These are phyloP conservation scores for Bolboschoenus planiculmis DNA, from an alignment of 176 grass and related monocot species.

Conservation along the genomic window DNA sequence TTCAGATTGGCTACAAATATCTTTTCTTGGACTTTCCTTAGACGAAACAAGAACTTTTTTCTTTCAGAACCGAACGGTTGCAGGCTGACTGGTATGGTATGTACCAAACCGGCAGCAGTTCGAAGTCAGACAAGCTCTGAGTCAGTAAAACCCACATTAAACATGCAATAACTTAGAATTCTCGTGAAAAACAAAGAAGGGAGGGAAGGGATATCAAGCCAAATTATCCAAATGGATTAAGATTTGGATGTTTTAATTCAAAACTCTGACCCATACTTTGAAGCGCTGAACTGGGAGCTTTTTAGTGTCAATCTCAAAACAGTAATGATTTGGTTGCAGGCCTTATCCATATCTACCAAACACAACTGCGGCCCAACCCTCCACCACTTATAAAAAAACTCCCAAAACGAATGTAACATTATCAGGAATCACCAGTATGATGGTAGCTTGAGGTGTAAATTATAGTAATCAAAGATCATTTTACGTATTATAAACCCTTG, in stretches of 20 bases:
- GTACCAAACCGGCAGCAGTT: not conserved
- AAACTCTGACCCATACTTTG: not conserved
- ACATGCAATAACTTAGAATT: not conserved
- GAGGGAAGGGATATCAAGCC: not conserved
- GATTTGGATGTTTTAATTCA: not conserved
- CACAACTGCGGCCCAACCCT: not conserved
- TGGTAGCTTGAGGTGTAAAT: not conserved
- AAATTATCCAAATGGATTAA: not conserved
- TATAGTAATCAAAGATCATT: not conserved
- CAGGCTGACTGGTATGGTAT: slow-evolving; percentile 6
- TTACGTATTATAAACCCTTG: not conserved
- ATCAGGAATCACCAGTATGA: not conserved
- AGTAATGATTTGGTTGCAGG: not conserved
- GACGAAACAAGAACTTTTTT: not conserved
- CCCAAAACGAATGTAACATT: not conserved
- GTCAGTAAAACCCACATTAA: not conserved
- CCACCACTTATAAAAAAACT: not conserved
- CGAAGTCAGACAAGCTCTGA: not conserved
- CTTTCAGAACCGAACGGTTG: not conserved
- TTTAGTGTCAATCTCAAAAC: not conserved
- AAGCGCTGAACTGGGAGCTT: not conserved
- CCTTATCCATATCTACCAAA: not conserved
- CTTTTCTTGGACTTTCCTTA: not conserved
- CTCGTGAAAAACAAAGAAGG: not conserved
- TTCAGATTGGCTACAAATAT: not conserved